Percentiles rank a stretch among this genome's conserved stretches.
Conservation (phyloP, 768 basidiomycete genomes). For the Cytidiella melzeri region DNA sequence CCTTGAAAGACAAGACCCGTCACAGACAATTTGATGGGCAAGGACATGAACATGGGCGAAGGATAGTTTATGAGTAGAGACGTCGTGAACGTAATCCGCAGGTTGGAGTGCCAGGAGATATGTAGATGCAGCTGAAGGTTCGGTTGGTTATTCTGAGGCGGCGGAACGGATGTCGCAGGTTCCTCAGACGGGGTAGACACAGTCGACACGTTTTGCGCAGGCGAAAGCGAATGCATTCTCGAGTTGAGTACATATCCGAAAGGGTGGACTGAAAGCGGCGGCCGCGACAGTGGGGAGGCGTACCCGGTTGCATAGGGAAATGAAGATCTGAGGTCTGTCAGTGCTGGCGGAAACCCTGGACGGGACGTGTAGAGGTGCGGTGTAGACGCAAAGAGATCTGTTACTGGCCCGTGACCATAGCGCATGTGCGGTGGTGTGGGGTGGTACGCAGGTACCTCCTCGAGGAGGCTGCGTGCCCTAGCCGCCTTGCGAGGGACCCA, state of each 20-base stretch:
- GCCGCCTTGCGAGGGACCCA: constrained; percentile 70
- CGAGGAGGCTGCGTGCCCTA: constrained; percentile 41
- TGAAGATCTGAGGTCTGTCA: constrained; percentile 22
- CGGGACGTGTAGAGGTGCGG: constrained; percentile 39
- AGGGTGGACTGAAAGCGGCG: constrained; percentile 8
- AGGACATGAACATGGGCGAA: constrained; percentile 91
- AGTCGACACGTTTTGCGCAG: not conserved
- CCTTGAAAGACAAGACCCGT: constrained; percentile 83
- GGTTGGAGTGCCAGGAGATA: constrained; percentile 80
- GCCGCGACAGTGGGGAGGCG: constrained; percentile 18
- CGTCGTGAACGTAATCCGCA: constrained; percentile 85
- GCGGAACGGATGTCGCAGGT: constrained; percentile 2
- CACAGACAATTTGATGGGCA: constrained; percentile 91
- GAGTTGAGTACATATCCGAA: constrained; percentile 2
- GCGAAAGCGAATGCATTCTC: not conserved
- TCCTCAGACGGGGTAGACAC: not conserved
- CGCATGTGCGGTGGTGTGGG: constrained; percentile 71
- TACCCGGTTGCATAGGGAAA: constrained; percentile 22
- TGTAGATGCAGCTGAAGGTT: constrained; percentile 88
- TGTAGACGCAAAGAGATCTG: constrained; percentile 54
- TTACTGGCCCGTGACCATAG: constrained; percentile 48
- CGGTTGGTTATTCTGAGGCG: constrained; percentile 30
- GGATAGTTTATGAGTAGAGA: constrained; percentile 97
- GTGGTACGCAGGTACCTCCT: constrained; percentile 53
- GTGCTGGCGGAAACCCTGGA: constrained; percentile 33